These are phyloP conservation scores for Lyophyllum shimeji DNA, from an alignment of 768 basidiomycete genomes.

Conservation along the genomic window DNA sequence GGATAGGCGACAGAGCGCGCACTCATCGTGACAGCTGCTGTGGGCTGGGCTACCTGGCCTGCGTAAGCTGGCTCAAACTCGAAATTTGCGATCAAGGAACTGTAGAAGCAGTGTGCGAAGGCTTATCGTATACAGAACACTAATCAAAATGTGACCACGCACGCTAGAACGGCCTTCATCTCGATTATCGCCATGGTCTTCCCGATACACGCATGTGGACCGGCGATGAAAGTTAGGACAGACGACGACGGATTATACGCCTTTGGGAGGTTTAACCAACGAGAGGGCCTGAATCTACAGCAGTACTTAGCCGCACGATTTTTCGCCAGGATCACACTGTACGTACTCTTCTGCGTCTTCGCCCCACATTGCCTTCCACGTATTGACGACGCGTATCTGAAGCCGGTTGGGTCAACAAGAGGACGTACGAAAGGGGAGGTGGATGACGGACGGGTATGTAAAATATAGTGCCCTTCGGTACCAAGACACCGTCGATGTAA, in stretches of 20 bases:
- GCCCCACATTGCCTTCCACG: conserved; percentile 50
- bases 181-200: conserved; percentile 45
- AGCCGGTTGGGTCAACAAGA: background rate
- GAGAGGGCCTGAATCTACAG: conserved; percentile 41
- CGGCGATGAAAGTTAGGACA: conserved; percentile 38
- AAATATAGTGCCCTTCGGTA: conserved; percentile 46
- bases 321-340: background rate
- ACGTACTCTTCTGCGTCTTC: conserved; percentile 48
- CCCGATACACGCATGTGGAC: conserved; percentile 43
- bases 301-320: background rate
- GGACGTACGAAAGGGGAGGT: background rate
- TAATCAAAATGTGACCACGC: conserved; percentile 2
- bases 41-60: conserved; percentile 39
- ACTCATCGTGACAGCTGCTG: conserved; percentile 51
- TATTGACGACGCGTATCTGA: conserved; percentile 51
- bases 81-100: conserved; percentile 41
- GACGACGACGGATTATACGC: conserved; percentile 34
- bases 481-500: conserved; percentile 41
- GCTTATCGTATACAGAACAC: too few species aligned
- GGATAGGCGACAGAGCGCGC: conserved; percentile 13
- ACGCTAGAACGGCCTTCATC: conserved; percentile 42
- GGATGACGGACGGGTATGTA: conserved; percentile 35
- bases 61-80: conserved; percentile 41
- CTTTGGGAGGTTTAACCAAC: conserved; percentile 43
- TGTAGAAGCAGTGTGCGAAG: background rate